Percentiles rank a stretch among this genome's conserved stretches.
phyloP scores from a whole-genome alignment of 306 rosid species.

The Erythrophleum fordii region DNA sequence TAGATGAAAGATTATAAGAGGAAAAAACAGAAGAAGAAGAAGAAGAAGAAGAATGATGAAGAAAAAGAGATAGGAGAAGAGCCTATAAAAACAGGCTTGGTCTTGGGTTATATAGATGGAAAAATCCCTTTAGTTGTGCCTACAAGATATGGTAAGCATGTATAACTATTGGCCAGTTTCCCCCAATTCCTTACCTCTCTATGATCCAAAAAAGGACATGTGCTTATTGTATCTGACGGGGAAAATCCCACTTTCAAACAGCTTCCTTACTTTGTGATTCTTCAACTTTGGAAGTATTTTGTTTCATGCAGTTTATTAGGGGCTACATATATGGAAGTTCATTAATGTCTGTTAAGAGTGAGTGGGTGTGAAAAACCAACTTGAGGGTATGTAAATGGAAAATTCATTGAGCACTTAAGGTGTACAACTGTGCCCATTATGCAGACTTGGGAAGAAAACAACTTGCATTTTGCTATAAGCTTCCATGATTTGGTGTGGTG shows the following conservation, averaged over 20 bases:
- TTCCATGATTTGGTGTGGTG: slow-evolving; percentile 17
- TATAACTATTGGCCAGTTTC: not conserved
- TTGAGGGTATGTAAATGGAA: slow-evolving; percentile 25
- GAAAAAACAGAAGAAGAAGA: not conserved
- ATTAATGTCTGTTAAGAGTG: slow-evolving; percentile 37
- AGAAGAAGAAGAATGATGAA: not conserved
- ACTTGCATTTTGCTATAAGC: slow-evolving; percentile 7
- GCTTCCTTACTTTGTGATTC: slow-evolving; percentile 15
- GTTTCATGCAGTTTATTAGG: slow-evolving; percentile 48
- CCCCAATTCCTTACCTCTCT: not conserved
- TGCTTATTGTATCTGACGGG: not conserved
- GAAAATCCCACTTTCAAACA: slow-evolving; percentile 27
- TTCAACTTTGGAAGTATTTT: slow-evolving; percentile 37
- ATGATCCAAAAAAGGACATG: slow-evolving; percentile 1
- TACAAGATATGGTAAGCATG: slow-evolving; percentile 31
- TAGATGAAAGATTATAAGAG: not conserved
- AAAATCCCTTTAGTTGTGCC: slow-evolving; percentile 53
- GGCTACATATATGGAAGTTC: slow-evolving; percentile 30
- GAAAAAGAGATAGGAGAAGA: not conserved
- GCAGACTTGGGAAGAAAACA: slow-evolving; percentile 21
- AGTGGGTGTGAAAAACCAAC: slow-evolving; percentile 41
- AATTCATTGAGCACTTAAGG: not conserved
- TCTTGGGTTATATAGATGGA: slow-evolving; percentile 33
- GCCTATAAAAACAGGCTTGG: not conserved
- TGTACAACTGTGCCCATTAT: slow-evolving; percentile 19